Evolutionary conservation across 1,284 basidiomycete genomes (phyloP).

Genomic region (Hypsizygus ulmarius): DNA sequence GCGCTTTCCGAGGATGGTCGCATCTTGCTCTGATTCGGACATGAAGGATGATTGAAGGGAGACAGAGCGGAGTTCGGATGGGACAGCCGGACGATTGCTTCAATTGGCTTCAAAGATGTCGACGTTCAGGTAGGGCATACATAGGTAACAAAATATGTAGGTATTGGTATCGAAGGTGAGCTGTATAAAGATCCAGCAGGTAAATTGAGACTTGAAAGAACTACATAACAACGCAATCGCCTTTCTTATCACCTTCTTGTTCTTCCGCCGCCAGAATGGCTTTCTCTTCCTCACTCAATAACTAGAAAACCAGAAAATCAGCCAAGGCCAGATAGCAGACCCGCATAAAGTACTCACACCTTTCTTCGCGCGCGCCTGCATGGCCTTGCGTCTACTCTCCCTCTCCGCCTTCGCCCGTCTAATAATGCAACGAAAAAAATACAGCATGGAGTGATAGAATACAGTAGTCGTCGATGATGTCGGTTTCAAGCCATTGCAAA

Average conservation of each 20-base stretch:
- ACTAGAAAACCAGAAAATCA: slow-evolving; percentile 24
- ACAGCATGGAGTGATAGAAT: slow-evolving; percentile 25
- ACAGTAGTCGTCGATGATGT: slow-evolving; percentile 15
- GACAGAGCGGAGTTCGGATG: slow-evolving; percentile 18
- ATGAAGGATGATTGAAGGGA: slow-evolving; percentile 21
- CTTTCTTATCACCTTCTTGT: slow-evolving; percentile 37
- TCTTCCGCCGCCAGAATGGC: slow-evolving; percentile 49
- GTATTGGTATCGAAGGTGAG: neutral
- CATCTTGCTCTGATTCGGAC: slow-evolving; percentile 37
- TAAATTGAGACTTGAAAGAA: slow-evolving; percentile 9
- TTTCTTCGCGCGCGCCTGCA: slow-evolving; percentile 67
- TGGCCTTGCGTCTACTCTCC: slow-evolving; percentile 61
- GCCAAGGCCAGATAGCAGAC: neutral
- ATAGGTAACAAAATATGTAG: slow-evolving; percentile 1
- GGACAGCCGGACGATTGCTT: neutral
- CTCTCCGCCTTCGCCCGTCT: slow-evolving; percentile 72
- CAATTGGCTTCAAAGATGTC: neutral
- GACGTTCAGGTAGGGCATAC: neutral
- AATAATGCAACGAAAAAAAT: slow-evolving; percentile 13
- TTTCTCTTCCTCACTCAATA: slow-evolving; percentile 62
- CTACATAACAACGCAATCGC: slow-evolving; percentile 64
- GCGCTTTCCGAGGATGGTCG: slow-evolving; percentile 64
- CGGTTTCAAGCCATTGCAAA: slow-evolving; percentile 56
- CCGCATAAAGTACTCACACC: slow-evolving; percentile 46
- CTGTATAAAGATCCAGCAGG: neutral